Evolutionary conservation across 306 rosid genomes (phyloP).

Genomic region (Dryas drummondii): DNA sequence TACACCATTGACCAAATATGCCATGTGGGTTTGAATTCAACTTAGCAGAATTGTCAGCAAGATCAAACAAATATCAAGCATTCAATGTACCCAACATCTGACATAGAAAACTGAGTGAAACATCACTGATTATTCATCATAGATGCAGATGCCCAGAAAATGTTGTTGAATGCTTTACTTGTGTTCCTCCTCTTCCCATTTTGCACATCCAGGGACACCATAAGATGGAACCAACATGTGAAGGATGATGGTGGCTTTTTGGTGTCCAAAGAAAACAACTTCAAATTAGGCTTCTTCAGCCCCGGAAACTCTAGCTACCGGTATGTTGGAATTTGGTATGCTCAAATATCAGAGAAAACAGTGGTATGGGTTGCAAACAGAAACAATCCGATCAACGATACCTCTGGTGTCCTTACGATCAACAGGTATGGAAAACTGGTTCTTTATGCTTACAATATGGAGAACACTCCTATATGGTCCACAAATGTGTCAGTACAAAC

Average conservation of each 20-base stretch:
- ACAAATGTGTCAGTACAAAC: slow-evolving; percentile 2
- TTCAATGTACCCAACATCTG: too few relatives aligned
- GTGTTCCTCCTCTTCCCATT: not conserved
- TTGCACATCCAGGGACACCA: slow-evolving; percentile 15
- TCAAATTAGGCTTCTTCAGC: slow-evolving; percentile 58
- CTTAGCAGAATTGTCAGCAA: too few relatives aligned
- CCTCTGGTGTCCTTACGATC: slow-evolving; percentile 9
- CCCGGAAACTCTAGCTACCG: slow-evolving; percentile 28
- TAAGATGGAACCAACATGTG: slow-evolving; percentile 17
- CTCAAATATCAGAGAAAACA: not conserved
- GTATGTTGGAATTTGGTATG: slow-evolving; percentile 47
- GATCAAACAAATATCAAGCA: too few relatives aligned
- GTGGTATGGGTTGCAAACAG: slow-evolving; percentile 70
- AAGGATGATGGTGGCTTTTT: slow-evolving; percentile 46
- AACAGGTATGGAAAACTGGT: slow-evolving; percentile 13
- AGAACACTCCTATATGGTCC: slow-evolving; percentile 6
- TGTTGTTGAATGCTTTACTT: not conserved
- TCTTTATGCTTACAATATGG: slow-evolving; percentile 7
- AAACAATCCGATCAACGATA: slow-evolving; percentile 33
- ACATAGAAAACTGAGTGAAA: too few relatives aligned
- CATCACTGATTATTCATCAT: too few relatives aligned
- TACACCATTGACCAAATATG: too few relatives aligned
- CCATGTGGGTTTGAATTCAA: too few relatives aligned
- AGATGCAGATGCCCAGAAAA: too few relatives aligned
- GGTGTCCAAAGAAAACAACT: slow-evolving; percentile 36